A percentile compares a stretch with the other conserved stretches of the same genome.
These are phyloP conservation scores for Clavispora phyllophila DNA, from an alignment of 805 yeast genomes.

Conservation along the genomic window DNA sequence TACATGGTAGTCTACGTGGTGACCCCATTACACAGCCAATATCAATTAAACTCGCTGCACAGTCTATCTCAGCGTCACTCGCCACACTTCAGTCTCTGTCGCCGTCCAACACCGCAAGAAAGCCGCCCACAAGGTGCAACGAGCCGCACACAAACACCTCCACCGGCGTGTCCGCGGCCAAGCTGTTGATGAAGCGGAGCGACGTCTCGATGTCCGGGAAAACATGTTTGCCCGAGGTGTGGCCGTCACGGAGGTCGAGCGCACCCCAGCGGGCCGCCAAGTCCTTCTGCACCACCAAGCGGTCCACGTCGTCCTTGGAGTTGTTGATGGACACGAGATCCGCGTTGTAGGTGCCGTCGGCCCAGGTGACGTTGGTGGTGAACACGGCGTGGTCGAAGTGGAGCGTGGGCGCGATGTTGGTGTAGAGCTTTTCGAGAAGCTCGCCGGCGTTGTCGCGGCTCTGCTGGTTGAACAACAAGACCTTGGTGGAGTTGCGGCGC, in stretches of 20 bases:
- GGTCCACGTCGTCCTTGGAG: constrained; percentile 71
- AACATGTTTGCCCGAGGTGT: constrained; percentile 42
- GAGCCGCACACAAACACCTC: constrained; percentile 94
- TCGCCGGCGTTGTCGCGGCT: constrained; percentile 73
- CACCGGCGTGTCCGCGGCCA: constrained; percentile 32
- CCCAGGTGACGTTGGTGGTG: constrained; percentile 90
- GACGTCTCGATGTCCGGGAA: constrained; percentile 75
- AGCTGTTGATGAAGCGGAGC: constrained; percentile 46
- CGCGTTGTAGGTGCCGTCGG: constrained; percentile 68
- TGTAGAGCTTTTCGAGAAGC: constrained; percentile 51
- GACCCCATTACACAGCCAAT: too few relatives aligned
- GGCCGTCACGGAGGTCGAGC: constrained; percentile 34
- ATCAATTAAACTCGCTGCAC: too few relatives aligned
- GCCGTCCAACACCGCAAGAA: constrained; percentile 74
- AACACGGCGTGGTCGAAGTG: constrained; percentile 75
- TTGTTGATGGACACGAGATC: constrained; percentile 86
- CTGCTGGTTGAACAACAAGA: constrained; percentile 89
- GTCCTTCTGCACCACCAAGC: constrained; percentile 72
- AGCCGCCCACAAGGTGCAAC: constrained; percentile 89
- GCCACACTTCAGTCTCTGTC: constrained; percentile 23
- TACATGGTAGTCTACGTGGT: too few relatives aligned
- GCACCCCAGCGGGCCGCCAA: constrained; percentile 67
- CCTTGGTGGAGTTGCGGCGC: constrained; percentile 23
- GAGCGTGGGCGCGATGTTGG: constrained; percentile 31
- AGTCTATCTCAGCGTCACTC: too few relatives aligned